Evolutionary conservation across 441 rosid genomes (phyloP).

Genomic region (Syzygium malaccense): DNA sequence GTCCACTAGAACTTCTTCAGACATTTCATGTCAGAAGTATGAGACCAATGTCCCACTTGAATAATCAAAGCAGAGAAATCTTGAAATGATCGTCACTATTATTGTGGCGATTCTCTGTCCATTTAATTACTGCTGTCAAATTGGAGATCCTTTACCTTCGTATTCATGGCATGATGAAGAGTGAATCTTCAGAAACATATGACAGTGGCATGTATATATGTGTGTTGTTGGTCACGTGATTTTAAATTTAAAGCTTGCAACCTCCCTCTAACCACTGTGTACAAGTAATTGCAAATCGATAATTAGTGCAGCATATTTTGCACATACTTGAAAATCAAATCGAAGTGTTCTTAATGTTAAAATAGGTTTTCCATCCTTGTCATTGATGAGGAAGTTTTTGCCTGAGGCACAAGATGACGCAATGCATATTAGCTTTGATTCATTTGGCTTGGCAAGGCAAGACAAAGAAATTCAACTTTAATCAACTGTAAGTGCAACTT

Average conservation of each 20-base stretch:
- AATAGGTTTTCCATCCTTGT: background rate
- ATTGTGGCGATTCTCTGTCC: background rate
- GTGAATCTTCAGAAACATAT: background rate
- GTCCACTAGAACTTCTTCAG: background rate
- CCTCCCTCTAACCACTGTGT: no score
- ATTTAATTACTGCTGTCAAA: background rate
- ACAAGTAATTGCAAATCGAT: background rate
- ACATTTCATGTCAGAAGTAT: background rate
- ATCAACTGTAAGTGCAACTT: background rate
- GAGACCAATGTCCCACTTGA: background rate
- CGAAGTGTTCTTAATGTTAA: background rate
- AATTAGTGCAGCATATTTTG: background rate
- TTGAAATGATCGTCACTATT: background rate
- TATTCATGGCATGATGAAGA: background rate
- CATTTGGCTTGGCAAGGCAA: constrained; percentile 33
- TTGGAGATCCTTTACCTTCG: background rate
- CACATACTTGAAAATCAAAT: background rate
- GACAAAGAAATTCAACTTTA: constrained; percentile 53
- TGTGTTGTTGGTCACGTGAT: background rate
- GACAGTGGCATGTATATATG: background rate
- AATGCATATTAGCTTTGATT: constrained; percentile 62
- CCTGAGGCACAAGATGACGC: constrained; percentile 48
- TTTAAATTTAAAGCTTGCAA: background rate
- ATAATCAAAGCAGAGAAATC: background rate
- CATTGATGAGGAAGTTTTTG: background rate